Evolutionary conservation across 257 asterid species (phyloP).

Genomic region (Plantago major): DNA sequence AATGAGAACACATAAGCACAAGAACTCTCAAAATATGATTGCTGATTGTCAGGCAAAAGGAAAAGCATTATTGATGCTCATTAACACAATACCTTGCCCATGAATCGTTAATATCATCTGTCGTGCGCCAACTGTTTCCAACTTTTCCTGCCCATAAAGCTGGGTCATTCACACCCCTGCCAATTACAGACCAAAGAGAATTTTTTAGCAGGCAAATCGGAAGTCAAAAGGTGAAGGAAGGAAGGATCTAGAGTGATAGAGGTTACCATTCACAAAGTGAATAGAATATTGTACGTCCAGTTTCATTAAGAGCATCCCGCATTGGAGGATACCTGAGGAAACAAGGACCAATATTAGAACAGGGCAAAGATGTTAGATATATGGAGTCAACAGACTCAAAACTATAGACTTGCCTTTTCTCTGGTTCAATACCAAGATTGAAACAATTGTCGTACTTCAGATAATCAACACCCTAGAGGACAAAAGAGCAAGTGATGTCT

Average conservation of each 20-base stretch:
- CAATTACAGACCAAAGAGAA: constrained; percentile 17
- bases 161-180: constrained; percentile 89
- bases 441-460: constrained; percentile 96
- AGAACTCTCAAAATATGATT: constrained; percentile 3
- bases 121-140: constrained; percentile 98
- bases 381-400: constrained; percentile 9
- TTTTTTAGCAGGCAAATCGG: neutral
- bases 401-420: constrained; percentile 52
- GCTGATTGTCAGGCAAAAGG: neutral
- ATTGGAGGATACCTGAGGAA: constrained; percentile 85
- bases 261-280: constrained; percentile 90
- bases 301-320: constrained; percentile 93
- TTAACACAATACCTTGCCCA: constrained; percentile 74
- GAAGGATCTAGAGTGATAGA: constrained; percentile 3
- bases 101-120: constrained; percentile 88
- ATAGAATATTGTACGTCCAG: constrained; percentile 79
- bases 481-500: constrained; percentile 16
- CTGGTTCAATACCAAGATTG: constrained; percentile 79
- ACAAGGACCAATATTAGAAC: constrained; percentile 12
- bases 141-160: constrained; percentile 85
- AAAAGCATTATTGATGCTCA: neutral
- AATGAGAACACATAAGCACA: constrained; percentile 18
- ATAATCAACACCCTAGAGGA: constrained; percentile 73
- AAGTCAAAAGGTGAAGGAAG: neutral
- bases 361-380: constrained; percentile 5